phyloP scores from a whole-genome alignment of 108 stramenopile genomes.

The Nitzschia sp. region DNA sequence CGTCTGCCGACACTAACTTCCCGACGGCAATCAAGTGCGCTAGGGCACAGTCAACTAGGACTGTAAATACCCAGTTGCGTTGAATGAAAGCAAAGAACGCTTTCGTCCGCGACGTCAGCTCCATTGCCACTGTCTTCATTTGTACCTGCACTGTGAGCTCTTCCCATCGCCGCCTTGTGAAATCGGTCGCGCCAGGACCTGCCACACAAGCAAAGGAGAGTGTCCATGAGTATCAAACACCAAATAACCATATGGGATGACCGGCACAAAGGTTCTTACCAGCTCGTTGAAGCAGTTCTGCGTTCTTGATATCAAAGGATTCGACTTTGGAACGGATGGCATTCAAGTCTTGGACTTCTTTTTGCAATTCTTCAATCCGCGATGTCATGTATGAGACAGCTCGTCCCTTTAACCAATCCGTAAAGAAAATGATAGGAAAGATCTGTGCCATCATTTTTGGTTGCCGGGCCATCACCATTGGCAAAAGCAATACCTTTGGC shows the following conservation, averaged over 20 bases:
- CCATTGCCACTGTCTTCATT: conserved; percentile 58
- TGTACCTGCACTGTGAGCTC: conserved; percentile 76
- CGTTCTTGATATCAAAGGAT: conserved; percentile 87
- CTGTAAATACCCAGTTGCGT: conserved; percentile 82
- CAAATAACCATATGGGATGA: not conserved
- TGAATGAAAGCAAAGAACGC: conserved; percentile 77
- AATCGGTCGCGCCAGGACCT: conserved; percentile 61
- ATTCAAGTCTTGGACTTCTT: conserved; percentile 63
- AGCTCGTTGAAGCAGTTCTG: conserved; percentile 77
- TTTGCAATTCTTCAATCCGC: conserved; percentile 67
- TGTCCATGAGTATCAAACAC: not conserved
- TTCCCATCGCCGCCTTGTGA: conserved; percentile 76
- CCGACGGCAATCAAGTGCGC: conserved; percentile 76
- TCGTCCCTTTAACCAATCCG: conserved; percentile 73
- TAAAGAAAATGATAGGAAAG: conserved; percentile 76
- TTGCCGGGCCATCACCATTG: conserved; percentile 72
- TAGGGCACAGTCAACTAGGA: conserved; percentile 84
- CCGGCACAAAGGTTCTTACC: conserved; percentile 20
- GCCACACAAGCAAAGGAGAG: not conserved
- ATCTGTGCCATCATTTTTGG: conserved; percentile 77
- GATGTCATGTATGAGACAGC: conserved; percentile 72
- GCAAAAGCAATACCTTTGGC: conserved; percentile 79
- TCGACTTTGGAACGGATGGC: conserved; percentile 79
- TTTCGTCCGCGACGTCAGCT: conserved; percentile 64
- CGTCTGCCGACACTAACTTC: conserved; percentile 74